phyloP scores from a whole-genome alignment of 768 basidiomycete species.

The Macrolepiota fuliginosa region DNA sequence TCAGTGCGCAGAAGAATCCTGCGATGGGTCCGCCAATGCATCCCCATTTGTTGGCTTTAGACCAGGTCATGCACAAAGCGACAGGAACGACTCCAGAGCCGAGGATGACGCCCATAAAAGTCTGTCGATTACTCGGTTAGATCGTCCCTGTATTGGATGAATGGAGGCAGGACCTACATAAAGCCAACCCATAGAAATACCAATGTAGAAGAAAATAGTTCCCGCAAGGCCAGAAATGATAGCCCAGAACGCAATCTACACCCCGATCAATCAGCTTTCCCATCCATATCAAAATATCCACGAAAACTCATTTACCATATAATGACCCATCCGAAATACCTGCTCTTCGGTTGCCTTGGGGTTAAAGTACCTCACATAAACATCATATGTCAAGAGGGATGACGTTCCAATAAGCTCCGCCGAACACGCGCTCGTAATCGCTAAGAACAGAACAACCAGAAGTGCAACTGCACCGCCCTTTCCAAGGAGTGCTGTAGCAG shows the following conservation, averaged over 20 bases:
- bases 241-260: constrained; percentile 65
- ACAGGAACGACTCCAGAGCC: constrained; percentile 87
- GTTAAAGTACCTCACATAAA: constrained; percentile 86
- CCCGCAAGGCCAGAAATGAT: constrained; percentile 82
- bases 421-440: constrained; percentile 72
- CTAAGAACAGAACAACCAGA: constrained; percentile 81
- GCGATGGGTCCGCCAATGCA: constrained; percentile 71
- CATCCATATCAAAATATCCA: not conserved
- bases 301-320: constrained; percentile 44
- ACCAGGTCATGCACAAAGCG: constrained; percentile 83
- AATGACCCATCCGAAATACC: constrained; percentile 67
- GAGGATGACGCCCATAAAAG: constrained; percentile 85
- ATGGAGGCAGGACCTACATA: constrained; percentile 59
- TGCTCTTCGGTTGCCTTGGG: constrained; percentile 74
- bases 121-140: constrained; percentile 29
- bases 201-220: constrained; percentile 85
- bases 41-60: constrained; percentile 81
- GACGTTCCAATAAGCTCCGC: constrained; percentile 94
- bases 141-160: not conserved
- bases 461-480: constrained; percentile 77
- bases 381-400: constrained; percentile 77
- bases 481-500: constrained; percentile 79
- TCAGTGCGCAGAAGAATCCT: constrained; percentile 69
- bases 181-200: constrained; percentile 92
- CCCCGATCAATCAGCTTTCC: not conserved